Evolutionary conservation across 495 filamentous ascomycete genomes (phyloP).

Genomic region (Penicillium verhagenii): DNA sequence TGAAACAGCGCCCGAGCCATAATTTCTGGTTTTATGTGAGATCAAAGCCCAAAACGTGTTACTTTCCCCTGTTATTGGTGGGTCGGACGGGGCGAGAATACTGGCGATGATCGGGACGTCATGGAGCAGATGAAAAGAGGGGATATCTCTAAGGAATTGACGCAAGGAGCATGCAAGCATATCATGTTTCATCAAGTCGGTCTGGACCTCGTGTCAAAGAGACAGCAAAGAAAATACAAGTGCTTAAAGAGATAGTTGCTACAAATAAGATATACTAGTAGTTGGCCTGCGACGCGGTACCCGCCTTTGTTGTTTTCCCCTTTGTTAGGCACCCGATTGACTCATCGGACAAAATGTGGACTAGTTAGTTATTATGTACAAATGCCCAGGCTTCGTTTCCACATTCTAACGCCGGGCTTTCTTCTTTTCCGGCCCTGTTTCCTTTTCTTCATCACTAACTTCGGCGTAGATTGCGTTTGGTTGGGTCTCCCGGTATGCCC

Average conservation of each 20-base stretch:
- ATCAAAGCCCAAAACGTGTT: constrained; percentile 12
- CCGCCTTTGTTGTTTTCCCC: neutral
- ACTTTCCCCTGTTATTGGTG: constrained; percentile 16
- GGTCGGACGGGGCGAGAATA: neutral
- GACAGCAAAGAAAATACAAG: neutral
- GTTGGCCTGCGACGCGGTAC: neutral
- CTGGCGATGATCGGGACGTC: constrained; percentile 21
- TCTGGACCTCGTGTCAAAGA: neutral
- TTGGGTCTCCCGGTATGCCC: constrained; percentile 89
- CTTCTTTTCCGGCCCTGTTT: constrained; percentile 65
- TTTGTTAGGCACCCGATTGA: neutral
- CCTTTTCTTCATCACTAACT: constrained; percentile 85
- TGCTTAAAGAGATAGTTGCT: neutral
- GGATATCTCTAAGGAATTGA: constrained; percentile 15
- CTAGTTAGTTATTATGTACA: neutral
- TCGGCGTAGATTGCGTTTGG: constrained; percentile 91
- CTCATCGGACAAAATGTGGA: neutral
- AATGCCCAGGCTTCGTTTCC: neutral
- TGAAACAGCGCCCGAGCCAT: constrained; percentile 5
- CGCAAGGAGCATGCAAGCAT: constrained; percentile 16
- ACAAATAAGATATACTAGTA: too few relatives aligned
- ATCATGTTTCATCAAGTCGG: constrained; percentile 4
- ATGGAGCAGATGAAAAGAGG: constrained; percentile 15
- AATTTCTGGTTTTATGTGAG: constrained; percentile 2
- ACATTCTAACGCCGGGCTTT: constrained; percentile 47